Evolutionary conservation across 129 eudicot genomes (phyloP), one percentile per base, ranked within the genome.

Genomic region (Ambrosia trifida): DNA sequence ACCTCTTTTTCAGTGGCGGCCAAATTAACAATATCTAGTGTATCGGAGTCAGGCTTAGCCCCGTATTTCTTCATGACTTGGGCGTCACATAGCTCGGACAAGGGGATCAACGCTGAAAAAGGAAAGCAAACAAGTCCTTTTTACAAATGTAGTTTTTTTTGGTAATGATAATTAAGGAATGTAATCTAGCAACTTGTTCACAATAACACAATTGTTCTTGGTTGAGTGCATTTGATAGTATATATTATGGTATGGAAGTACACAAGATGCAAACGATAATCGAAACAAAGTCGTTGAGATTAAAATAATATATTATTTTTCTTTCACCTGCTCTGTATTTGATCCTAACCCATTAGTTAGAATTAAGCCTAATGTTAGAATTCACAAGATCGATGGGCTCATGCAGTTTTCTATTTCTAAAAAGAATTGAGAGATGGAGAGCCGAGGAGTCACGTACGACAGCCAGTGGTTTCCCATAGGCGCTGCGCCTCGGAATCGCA

Each of bases 401-500:
- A 24, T 24, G 28, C 28, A 24, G 1, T 24, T 24, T 24, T 24
- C 28, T 24, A 24, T 24, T 24, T 24, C 28, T 24, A 24, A 24
- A 24, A 24, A 24, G 28, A 24, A 24, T 24, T 24, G 28, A 0
- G 28, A 24, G 28, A 24, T 24, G n/a, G n/a, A n/a, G n/a, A n/a
- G n/a, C n/a, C 28, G 28, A 24, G 28, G 28, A 69, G 33, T 20
- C 41, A 75, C 93, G 33, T 89, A 91, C 98, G 96, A 72, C 95
- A 84, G 64, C 98, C 98, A 43, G 98, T 81, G 78, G 87, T 56
- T 74, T 81, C 88, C 98, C 98, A 92, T 8, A 92, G n/a, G n/a
- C n/a, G 87, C 83, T 84, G 95, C 83, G 81, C 66, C 83, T 92
- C 89, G 43, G 91, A 79, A 19, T 79, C 0, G 58, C 78, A 86